Evolutionary conservation across 495 filamentous ascomycete genomes (phyloP), one percentile per base, ranked within the genome.

Genomic region (Mytilinidion resinicola): DNA sequence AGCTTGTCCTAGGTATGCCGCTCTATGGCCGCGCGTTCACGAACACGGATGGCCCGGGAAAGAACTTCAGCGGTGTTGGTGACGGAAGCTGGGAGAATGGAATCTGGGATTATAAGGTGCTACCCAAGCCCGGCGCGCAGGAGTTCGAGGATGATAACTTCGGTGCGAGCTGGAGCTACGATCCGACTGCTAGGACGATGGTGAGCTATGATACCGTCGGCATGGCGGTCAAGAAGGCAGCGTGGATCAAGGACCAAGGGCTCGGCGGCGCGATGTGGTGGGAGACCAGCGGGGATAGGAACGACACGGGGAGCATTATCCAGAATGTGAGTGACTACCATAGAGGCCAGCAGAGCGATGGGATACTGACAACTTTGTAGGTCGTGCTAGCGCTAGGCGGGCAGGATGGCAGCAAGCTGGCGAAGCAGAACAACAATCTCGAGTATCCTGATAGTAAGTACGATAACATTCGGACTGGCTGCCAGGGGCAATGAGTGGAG

Each of bases 251-350:
- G 60, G 55, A 75, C 12, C 77, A 76, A 50, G 79, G 82, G 7
- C 77, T 96, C 8, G 90, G 87, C 3, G 90, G 91, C 11, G 85
- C 80, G 0, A 92, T 96, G 82, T 96, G 88, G 80, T 96, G 91
- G 91, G 91, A 96, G 73, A 83, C 81, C 21, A 88, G 82, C 67
- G 84, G 81, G 21, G 91, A 96, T 67, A 85, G 80, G 67, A 64
- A 47, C 0, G 82, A 77, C 8, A 50, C 48, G 25, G 62, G 50
- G 41, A 68, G 66, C 38, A 53, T 68, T 15, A 56, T 69, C 37
- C 14, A 14, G 25, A 67, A 38, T 25, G 64, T 67, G 56, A 19
- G 59, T 61, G 9, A 2, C 36, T 46, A 33, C 19, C 34, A n/a
- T 55, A 1, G 11, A 6, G 21, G 25, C 25, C 3, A 30, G 6